Percentiles rank a stretch among this genome's conserved stretches.
These are phyloP conservation scores for Cladosporium oxysporum DNA, from an alignment of 2,329 filamentous ascomycete species.

Conservation along the genomic window DNA sequence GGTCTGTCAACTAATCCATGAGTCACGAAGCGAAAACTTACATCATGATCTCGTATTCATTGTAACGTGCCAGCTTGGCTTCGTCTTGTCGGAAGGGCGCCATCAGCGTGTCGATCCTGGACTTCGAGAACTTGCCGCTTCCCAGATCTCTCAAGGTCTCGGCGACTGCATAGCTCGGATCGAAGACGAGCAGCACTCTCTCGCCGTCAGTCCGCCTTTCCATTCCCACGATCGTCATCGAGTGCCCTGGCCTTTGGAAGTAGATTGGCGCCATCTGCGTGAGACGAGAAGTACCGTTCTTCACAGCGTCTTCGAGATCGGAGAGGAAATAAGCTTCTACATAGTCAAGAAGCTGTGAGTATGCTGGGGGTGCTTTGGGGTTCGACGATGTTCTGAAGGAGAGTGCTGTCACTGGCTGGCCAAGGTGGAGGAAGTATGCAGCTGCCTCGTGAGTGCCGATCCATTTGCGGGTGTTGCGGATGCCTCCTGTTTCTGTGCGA, in stretches of 20 bases:
- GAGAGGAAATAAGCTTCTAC: slow-evolving; percentile 74
- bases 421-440: slow-evolving; percentile 73
- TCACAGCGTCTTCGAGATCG: slow-evolving; percentile 49
- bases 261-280: slow-evolving; percentile 83
- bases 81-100: slow-evolving; percentile 72
- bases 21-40: slow-evolving; percentile 21
- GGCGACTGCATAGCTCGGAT: slow-evolving; percentile 77
- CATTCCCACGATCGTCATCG: slow-evolving; percentile 83
- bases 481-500: slow-evolving; percentile 79
- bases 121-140: slow-evolving; percentile 44
- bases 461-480: slow-evolving; percentile 87
- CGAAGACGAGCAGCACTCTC: slow-evolving; percentile 78
- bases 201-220: slow-evolving; percentile 67
- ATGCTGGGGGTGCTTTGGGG: slow-evolving; percentile 52
- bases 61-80: slow-evolving; percentile 68
- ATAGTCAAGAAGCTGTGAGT: slow-evolving; percentile 61
- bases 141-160: slow-evolving; percentile 62
- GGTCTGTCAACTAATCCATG: not conserved
- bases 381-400: slow-evolving; percentile 37
- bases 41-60: slow-evolving; percentile 67
- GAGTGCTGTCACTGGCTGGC: slow-evolving; percentile 54
- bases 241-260: slow-evolving; percentile 88
- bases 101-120: slow-evolving; percentile 54
- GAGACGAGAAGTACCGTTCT: slow-evolving; percentile 62
- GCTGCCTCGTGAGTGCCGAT: slow-evolving; percentile 91